Evolutionary conservation across 441 rosid species (phyloP).

Genomic region (Populus trichocarpa): DNA sequence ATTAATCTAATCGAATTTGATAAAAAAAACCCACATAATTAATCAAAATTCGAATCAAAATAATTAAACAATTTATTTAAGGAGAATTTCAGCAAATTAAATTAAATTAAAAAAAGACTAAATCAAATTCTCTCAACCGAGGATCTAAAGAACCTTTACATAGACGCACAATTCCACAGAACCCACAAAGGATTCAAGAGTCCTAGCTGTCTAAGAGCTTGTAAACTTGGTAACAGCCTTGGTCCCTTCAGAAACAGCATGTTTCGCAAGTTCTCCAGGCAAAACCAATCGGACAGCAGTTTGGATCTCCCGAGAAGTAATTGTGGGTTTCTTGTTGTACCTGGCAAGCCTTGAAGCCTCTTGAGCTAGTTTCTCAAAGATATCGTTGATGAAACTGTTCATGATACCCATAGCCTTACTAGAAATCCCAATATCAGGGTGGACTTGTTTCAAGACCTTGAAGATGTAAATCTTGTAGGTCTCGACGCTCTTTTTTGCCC

Average conservation of each 20-base stretch:
- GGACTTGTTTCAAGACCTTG: too few species aligned
- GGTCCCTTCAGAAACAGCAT: slow-evolving; percentile 27
- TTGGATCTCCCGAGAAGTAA: slow-evolving; percentile 28
- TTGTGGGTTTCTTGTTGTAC: slow-evolving; percentile 24
- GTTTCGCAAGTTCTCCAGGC: slow-evolving; percentile 32
- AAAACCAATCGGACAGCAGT: slow-evolving; percentile 26
- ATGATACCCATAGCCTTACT: slow-evolving; percentile 33
- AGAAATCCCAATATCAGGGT: slow-evolving; percentile 24
- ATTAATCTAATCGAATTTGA: background rate
- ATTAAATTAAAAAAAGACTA: too few species aligned
- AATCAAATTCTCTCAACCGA: too few species aligned
- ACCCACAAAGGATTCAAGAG: background rate
- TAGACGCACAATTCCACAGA: background rate
- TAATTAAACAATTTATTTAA: too few species aligned
- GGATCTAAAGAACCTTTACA: background rate
- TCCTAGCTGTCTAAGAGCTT: slow-evolving; percentile 25
- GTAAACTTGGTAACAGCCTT: slow-evolving; percentile 31
- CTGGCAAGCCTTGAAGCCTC: slow-evolving; percentile 20
- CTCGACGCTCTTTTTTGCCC: too few species aligned
- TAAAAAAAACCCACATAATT: too few species aligned
- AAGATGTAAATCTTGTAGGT: too few species aligned
- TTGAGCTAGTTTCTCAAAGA: slow-evolving; percentile 29
- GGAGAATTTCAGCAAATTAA: background rate
- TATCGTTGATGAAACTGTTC: slow-evolving; percentile 30
- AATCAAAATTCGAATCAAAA: too few species aligned